Percentiles rank a stretch among this genome's conserved stretches.
phyloP scores from a whole-genome alignment of 331 rosid species.

The Ulmus americana region DNA sequence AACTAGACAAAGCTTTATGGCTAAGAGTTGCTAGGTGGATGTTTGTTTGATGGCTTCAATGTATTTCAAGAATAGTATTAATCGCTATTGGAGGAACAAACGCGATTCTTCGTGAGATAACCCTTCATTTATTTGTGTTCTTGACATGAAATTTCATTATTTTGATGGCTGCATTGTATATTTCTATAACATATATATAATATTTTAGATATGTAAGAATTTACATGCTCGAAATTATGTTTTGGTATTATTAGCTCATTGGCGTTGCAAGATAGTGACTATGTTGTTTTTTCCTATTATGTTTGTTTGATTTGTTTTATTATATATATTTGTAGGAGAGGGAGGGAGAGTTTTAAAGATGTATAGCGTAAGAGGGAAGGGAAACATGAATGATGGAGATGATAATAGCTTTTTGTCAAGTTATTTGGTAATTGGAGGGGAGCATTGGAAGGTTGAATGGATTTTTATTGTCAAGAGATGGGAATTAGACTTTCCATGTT shows the following conservation, averaged over 20 bases:
- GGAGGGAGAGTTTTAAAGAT: too few species aligned
- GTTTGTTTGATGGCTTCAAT: slow-evolving; percentile 85
- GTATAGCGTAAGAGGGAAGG: too few species aligned
- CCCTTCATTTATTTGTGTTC: background rate
- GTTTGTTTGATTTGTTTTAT: background rate
- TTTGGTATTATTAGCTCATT: background rate
- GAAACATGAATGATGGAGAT: too few species aligned
- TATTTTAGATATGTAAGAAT: background rate
- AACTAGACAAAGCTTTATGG: slow-evolving; percentile 52
- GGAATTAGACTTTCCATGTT: too few species aligned
- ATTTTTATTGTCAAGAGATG: too few species aligned
- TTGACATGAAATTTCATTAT: background rate
- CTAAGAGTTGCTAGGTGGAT: slow-evolving; percentile 50
- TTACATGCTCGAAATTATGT: background rate
- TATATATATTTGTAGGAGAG: too few species aligned
- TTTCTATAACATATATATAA: too few species aligned
- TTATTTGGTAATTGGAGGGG: too few species aligned
- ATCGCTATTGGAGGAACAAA: slow-evolving; percentile 82
- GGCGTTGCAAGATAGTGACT: background rate
- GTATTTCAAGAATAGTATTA: slow-evolving; percentile 70
- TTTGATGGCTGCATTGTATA: background rate
- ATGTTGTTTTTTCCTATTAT: background rate
- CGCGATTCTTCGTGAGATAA: slow-evolving; percentile 51
- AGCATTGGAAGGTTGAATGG: too few species aligned
- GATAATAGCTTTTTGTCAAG: too few species aligned